Conservation (phyloP, 257 asterid species). For the Buddleja alternifolia region DNA sequence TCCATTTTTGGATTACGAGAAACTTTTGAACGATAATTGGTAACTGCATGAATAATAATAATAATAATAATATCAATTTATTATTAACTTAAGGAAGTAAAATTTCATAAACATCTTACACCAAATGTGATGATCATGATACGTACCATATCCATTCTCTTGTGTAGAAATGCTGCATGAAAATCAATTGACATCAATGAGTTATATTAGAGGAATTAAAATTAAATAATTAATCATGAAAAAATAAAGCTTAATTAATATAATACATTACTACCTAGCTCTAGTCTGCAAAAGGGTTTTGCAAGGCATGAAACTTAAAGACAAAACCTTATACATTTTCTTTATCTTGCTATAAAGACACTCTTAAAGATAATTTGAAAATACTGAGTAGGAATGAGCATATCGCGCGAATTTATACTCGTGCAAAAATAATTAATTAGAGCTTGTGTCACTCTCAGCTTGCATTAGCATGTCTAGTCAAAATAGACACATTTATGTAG, state of each 20-base stretch:
- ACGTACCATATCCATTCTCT: constrained; percentile 43
- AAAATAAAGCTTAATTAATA: not conserved
- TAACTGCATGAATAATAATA: constrained; percentile 37
- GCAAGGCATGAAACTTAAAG: constrained; percentile 41
- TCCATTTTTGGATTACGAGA: constrained; percentile 74
- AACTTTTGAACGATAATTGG: constrained; percentile 65
- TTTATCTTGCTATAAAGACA: not conserved
- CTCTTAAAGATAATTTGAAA: not conserved
- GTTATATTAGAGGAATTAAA: not conserved
- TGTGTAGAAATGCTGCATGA: constrained; percentile 45
- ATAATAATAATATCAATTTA: not conserved
- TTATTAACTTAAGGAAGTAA: not conserved
- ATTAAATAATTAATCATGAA: not conserved
- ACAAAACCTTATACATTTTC: constrained; percentile 33
- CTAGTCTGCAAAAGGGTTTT: constrained; percentile 45
- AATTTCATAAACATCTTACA: not conserved
- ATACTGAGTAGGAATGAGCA: not conserved
- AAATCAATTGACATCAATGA: constrained; percentile 22
- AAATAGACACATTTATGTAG: too few species aligned
- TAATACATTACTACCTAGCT: constrained; percentile 43
- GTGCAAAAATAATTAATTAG: too few species aligned
- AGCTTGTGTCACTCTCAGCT: constrained; percentile 20
- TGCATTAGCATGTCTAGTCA: not conserved
- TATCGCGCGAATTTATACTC: not conserved
- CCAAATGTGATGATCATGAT: not conserved